These are phyloP conservation scores for Scedosporium minutisporum DNA, from an alignment of 2,329 filamentous ascomycete genomes.

Conservation along the genomic window DNA sequence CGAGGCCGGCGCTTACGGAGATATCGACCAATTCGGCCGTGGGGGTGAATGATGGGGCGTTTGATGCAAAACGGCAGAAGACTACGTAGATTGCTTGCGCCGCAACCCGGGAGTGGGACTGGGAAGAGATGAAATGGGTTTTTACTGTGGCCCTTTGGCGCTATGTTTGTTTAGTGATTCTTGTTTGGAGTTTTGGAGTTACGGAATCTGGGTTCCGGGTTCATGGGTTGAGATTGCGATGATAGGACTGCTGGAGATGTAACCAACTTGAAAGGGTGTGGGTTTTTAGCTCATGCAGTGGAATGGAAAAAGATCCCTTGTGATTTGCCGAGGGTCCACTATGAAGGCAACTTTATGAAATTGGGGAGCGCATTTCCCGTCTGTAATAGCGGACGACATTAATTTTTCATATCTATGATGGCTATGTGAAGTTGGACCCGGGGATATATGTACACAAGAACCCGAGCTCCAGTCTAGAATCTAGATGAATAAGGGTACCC, in stretches of 20 bases:
- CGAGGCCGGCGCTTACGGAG: constrained; percentile 39
- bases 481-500: not conserved
- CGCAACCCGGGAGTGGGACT: not conserved
- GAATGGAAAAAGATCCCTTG: not conserved
- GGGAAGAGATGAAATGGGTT: not conserved
- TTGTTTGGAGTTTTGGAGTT: not conserved
- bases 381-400: not conserved
- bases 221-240: too few relatives aligned
- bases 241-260: too few relatives aligned
- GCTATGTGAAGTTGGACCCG: not conserved
- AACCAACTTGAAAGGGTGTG: too few relatives aligned
- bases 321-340: not conserved
- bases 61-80: constrained; percentile 45
- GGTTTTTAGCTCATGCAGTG: not conserved
- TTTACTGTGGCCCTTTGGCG: not conserved
- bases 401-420: not conserved
- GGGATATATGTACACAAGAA: not conserved
- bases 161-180: not conserved
- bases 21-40: constrained; percentile 33
- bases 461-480: not conserved
- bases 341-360: not conserved
- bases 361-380: not conserved
- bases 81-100: constrained; percentile 19
- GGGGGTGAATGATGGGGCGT: constrained; percentile 15
- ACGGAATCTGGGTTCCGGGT: not conserved